Evolutionary conservation across 352 stramenopile species (phyloP).

Genomic region (Phytophthora sp.): DNA sequence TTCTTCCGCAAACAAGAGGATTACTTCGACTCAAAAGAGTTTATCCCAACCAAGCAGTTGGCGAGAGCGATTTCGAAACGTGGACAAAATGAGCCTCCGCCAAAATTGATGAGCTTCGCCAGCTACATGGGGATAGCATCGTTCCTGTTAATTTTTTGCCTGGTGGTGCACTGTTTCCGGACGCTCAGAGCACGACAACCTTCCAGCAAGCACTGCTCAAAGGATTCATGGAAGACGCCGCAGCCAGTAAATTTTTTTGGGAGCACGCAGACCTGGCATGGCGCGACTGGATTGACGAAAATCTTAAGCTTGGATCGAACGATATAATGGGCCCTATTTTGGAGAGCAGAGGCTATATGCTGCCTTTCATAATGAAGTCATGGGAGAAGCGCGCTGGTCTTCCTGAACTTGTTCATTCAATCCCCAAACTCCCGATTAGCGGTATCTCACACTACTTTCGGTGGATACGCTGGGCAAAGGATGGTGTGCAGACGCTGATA

Average conservation of each 20-base stretch:
- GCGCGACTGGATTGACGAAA: slow-evolving; percentile 54
- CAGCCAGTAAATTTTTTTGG: slow-evolving; percentile 56
- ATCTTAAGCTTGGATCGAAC: slow-evolving; percentile 42
- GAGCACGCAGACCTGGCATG: slow-evolving; percentile 59
- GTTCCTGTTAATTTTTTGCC: slow-evolving; percentile 41
- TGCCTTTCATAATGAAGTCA: slow-evolving; percentile 68
- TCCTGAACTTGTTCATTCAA: slow-evolving; percentile 51
- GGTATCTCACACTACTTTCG: slow-evolving; percentile 70
- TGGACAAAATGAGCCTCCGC: slow-evolving; percentile 59
- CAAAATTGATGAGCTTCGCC: slow-evolving; percentile 28
- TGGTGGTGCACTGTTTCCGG: slow-evolving; percentile 51
- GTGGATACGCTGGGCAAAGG: slow-evolving; percentile 75
- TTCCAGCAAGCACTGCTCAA: slow-evolving; percentile 62
- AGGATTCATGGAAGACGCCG: slow-evolving; percentile 61
- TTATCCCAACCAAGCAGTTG: slow-evolving; percentile 51
- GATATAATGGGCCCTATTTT: slow-evolving; percentile 61
- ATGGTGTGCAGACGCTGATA: slow-evolving; percentile 58
- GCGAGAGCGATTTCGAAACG: slow-evolving; percentile 43
- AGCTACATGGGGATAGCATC: slow-evolving; percentile 3
- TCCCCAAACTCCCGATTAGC: slow-evolving; percentile 55
- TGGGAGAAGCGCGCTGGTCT: slow-evolving; percentile 59
- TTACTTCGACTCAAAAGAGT: slow-evolving; percentile 78
- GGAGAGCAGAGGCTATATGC: slow-evolving; percentile 61
- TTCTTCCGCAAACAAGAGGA: slow-evolving; percentile 84
- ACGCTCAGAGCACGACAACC: slow-evolving; percentile 41